These are phyloP conservation scores for Magnolia officinalis DNA, from an alignment of 164 flowering plant genomes.

Conservation along the genomic window DNA sequence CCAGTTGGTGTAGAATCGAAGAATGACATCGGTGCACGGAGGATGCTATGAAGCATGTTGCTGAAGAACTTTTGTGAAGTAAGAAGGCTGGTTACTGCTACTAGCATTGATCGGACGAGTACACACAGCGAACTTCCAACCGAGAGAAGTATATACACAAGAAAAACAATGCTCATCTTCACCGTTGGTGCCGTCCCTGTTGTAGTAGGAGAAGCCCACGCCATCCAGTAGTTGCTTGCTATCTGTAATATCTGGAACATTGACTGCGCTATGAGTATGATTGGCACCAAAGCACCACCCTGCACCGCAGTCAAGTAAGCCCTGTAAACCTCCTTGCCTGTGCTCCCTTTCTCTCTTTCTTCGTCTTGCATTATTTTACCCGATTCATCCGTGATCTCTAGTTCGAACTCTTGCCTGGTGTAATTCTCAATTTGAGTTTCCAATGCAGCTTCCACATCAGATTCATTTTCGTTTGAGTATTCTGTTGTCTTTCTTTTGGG, in stretches of 20 bases:
- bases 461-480: constrained; percentile 19
- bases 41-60: constrained; percentile 68
- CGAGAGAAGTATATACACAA: constrained; percentile 65
- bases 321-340: constrained; percentile 83
- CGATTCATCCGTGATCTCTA: constrained; percentile 52
- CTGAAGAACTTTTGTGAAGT: constrained; percentile 73
- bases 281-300: constrained; percentile 65
- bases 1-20: constrained; percentile 97
- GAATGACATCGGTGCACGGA: constrained; percentile 93
- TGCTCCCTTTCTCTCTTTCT: constrained; percentile 90
- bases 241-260: constrained; percentile 74
- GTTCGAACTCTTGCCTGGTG: constrained; percentile 48
- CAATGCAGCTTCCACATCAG: constrained; percentile 25
- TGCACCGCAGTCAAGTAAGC: constrained; percentile 68
- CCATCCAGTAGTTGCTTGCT: constrained; percentile 96
- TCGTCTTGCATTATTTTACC: constrained; percentile 78
- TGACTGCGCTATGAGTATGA: constrained; percentile 73
- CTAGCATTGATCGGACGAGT: constrained; percentile 52
- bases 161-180: constrained; percentile 42
- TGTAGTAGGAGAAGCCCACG: constrained; percentile 85
- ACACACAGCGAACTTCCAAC: constrained; percentile 79
- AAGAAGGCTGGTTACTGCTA: constrained; percentile 56
- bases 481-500: background rate
- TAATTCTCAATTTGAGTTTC: constrained; percentile 28
- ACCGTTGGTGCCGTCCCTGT: constrained; percentile 30